Percentiles rank a stretch among this genome's conserved stretches.
phyloP scores from a whole-genome alignment of 1,284 basidiomycete species.

The Rhodotorula glutinis region DNA sequence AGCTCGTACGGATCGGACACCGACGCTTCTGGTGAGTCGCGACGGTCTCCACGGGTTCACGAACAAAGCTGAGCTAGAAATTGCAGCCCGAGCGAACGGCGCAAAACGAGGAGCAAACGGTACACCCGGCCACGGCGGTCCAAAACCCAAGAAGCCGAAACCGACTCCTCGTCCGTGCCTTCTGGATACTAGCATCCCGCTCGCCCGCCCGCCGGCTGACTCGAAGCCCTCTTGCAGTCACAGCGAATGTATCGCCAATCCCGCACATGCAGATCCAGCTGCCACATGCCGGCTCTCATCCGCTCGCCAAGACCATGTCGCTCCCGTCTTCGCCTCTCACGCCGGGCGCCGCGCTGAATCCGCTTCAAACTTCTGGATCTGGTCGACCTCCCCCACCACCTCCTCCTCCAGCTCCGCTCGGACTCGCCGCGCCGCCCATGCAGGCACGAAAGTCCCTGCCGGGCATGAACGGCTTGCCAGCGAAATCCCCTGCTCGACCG shows the following conservation, averaged over 20 bases:
- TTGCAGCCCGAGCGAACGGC: constrained; percentile 22
- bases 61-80: rapidly evolving
- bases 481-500: background rate
- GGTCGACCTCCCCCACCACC: constrained; percentile 3
- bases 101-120: constrained; percentile 14
- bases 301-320: constrained; percentile 35
- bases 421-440: background rate
- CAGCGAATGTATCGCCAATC: background rate
- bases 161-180: constrained; percentile 14
- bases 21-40: constrained; percentile 8
- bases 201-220: no score
- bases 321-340: constrained; percentile 27
- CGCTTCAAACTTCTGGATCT: background rate
- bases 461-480: background rate
- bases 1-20: constrained; percentile 21
- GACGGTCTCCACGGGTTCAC: no score
- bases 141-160: constrained; percentile 33
- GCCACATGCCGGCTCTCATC: constrained; percentile 28
- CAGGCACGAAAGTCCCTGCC: constrained; percentile 11
- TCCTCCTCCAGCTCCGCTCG: background rate
- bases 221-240: rapidly evolving
- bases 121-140: background rate
- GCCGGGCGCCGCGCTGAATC: background rate
- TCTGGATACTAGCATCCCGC: no score
- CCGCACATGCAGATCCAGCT: constrained; percentile 4